Evolutionary conservation across 495 filamentous ascomycete species (phyloP).

Genomic region (Penicillium daleae): DNA sequence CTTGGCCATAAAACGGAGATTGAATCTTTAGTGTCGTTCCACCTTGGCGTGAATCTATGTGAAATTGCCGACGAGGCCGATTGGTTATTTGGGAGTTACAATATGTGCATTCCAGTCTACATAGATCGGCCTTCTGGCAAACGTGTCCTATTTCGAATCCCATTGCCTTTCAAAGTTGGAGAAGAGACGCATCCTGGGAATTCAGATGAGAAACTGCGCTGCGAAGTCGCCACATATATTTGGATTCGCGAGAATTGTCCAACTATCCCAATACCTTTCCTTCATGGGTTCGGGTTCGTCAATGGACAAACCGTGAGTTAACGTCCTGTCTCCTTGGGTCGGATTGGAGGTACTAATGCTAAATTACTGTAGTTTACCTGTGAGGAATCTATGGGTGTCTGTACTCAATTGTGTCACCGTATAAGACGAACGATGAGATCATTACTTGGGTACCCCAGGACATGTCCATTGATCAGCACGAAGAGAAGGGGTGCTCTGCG

Average conservation of each 20-base stretch:
- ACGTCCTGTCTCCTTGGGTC: neutral
- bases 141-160: conserved; percentile 38
- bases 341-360: neutral
- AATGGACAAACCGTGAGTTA: neutral
- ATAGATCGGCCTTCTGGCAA: conserved; percentile 24
- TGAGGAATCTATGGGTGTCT: too few relatives aligned
- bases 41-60: conserved; percentile 28
- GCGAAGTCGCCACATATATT: conserved; percentile 41
- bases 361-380: too few relatives aligned
- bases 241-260: conserved; percentile 43
- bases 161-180: conserved; percentile 43
- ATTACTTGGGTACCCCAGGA: too few relatives aligned
- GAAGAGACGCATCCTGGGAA: conserved; percentile 41
- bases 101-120: conserved; percentile 42
- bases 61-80: conserved; percentile 28
- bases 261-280: conserved; percentile 34
- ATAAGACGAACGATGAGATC: too few relatives aligned
- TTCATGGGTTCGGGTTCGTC: conserved; percentile 44
- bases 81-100: conserved; percentile 45
- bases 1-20: conserved; percentile 27
- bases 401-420: too few relatives aligned
- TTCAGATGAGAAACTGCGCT: conserved; percentile 44
- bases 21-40: conserved; percentile 29
- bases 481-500: too few relatives aligned
- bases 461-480: too few relatives aligned